Evolutionary conservation across 2,329 filamentous ascomycete genomes (phyloP).

Genomic region (Rasamsonia emersonii): DNA sequence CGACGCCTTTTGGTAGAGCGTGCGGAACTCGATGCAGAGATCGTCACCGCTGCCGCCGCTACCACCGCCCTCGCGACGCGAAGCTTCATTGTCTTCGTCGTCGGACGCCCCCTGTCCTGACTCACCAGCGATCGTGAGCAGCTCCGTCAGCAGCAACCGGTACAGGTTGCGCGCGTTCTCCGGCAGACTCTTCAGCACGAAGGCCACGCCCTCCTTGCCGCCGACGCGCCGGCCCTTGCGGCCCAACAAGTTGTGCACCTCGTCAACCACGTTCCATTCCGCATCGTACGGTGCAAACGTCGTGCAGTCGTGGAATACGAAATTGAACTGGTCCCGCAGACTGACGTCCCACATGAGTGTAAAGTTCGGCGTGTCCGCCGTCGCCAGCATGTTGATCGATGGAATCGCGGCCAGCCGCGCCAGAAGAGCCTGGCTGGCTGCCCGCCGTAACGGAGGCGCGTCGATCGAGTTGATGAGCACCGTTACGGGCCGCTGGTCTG

Average conservation of each 20-base stretch:
- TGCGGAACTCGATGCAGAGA: slow-evolving; percentile 75
- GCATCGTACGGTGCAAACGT: slow-evolving; percentile 69
- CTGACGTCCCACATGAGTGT: slow-evolving; percentile 81
- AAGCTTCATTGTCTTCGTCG: slow-evolving; percentile 23
- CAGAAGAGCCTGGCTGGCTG: slow-evolving; percentile 61
- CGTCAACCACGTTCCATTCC: slow-evolving; percentile 79
- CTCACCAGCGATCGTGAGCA: slow-evolving; percentile 53
- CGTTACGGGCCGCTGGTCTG: slow-evolving; percentile 43
- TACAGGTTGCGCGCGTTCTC: slow-evolving; percentile 89
- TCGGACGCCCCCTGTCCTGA: no score
- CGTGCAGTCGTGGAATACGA: slow-evolving; percentile 88
- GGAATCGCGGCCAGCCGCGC: slow-evolving; percentile 68
- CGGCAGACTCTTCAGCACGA: slow-evolving; percentile 80
- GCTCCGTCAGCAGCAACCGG: slow-evolving; percentile 72
- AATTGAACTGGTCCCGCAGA: slow-evolving; percentile 72
- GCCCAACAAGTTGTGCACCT: slow-evolving; percentile 79
- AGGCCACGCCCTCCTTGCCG: slow-evolving; percentile 83
- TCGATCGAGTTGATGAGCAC: slow-evolving; percentile 84
- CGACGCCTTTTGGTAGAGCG: slow-evolving; percentile 88
- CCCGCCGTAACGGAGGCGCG: slow-evolving; percentile 63
- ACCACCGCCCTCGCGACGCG: slow-evolving; percentile 13
- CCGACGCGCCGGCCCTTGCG: slow-evolving; percentile 70
- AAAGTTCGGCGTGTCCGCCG: slow-evolving; percentile 82
- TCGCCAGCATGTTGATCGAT: slow-evolving; percentile 64
- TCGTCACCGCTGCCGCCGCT: slow-evolving; percentile 31